These are phyloP conservation scores for Jamesozyma hellenica DNA, from an alignment of 805 yeast species.

Conservation along the genomic window DNA sequence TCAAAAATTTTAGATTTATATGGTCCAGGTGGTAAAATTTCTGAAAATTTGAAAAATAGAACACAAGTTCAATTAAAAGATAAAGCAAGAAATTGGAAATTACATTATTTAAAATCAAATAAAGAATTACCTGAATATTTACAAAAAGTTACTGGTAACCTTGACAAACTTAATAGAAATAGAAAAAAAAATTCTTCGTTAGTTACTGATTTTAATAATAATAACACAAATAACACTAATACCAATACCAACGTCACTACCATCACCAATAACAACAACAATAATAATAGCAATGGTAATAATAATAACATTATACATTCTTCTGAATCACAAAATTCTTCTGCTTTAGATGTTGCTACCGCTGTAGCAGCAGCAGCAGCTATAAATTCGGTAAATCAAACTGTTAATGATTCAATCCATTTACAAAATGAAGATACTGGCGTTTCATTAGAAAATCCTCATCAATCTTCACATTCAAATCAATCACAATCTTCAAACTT, in stretches of 20 bases:
- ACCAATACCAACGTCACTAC: neutral
- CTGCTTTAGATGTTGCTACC: neutral
- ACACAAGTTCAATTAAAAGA: slow-evolving; percentile 90
- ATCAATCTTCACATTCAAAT: neutral
- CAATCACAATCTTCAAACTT: slow-evolving; percentile 3
- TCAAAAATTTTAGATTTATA: slow-evolving; percentile 77
- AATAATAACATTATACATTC: too few relatives aligned
- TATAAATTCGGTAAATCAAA: slow-evolving; percentile 1
- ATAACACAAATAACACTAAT: too few relatives aligned
- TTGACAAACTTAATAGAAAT: slow-evolving; percentile 44
- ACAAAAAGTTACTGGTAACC: slow-evolving; percentile 77
- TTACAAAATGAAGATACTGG: neutral
- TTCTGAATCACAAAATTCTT: neutral
- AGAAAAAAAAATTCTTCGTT: slow-evolving; percentile 15
- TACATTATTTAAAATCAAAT: slow-evolving; percentile 69
- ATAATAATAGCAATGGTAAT: neutral
- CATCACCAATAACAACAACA: neutral
- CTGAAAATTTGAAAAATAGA: slow-evolving; percentile 77
- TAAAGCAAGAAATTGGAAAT: slow-evolving; percentile 92
- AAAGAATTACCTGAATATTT: slow-evolving; percentile 72
- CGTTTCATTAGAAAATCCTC: slow-evolving; percentile 1
- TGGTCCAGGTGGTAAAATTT: slow-evolving; percentile 86
- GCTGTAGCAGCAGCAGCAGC: slow-evolving; percentile 3
- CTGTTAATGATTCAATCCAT: neutral
- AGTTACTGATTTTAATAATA: neutral